Base-by-base conservation (phyloP, 2,329 filamentous ascomycete species). In the Cytospora paraplurivora region DNA sequence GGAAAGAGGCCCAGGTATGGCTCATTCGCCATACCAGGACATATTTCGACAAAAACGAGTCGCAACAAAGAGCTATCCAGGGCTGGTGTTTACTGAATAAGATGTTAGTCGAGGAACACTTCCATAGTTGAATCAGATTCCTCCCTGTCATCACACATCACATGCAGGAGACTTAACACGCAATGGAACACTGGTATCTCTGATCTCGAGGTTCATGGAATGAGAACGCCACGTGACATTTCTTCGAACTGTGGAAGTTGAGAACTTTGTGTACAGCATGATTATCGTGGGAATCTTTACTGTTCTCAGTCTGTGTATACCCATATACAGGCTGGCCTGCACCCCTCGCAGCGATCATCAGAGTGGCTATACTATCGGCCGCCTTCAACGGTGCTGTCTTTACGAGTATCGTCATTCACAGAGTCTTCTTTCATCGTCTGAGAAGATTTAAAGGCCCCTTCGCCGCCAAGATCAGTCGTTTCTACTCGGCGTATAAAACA, bases 401-500 rank as follows among this genome's bases (percentile, higher is more conserved):
- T 62, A 50, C 68, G n/a, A 77, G 74, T 51, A 71, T 78, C n/a
- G 12, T 72, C 10, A 63, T 73, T 32, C 78, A 77, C 62, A 72
- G 77, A 17, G 55, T 76, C 11, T 74, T 71, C 33, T 72, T 78
- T 54, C 78, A 81, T 63, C 75, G 77, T 8, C 69, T 80, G 0
- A 71, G 73, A 2, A 72, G 71, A 17, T 78, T 77, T 56, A 79
- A 77, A 11, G 79, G 79, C 4, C 80, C 79, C 1, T 69, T 78
- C 17, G 66, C 76, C 13, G 74, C 75, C 12, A 76, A 75, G 52
- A 57, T 80, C 56, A 76, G 76, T 10, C 71, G 74, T 27, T 78
- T 76, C 70, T 76, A 79, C 41, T 74, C 77, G 35, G 75, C 78
- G 2, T 84, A 81, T 62, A 79, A 84, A 56, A 81, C 82, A 7